phyloP scores from a whole-genome alignment of 257 asterid genomes.

The Striga asiatica region DNA sequence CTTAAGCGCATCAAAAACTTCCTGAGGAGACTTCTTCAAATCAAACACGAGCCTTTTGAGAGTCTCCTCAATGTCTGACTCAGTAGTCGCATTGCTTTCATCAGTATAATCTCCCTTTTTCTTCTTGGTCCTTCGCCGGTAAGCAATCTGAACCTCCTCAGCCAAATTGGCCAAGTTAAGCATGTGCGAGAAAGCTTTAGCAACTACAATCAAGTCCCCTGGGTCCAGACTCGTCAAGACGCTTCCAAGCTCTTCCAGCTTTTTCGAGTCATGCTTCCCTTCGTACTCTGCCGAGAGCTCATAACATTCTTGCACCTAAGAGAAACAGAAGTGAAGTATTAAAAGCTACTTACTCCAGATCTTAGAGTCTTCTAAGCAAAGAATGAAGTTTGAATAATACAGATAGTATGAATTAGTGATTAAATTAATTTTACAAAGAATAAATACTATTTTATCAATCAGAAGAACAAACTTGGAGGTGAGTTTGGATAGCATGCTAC shows the following conservation, averaged over 20 bases:
- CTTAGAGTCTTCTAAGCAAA: no score
- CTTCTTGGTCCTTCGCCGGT: conserved; percentile 24
- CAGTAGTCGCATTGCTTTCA: conserved; percentile 31
- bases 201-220: conserved; percentile 31
- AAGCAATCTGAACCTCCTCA: conserved; percentile 35
- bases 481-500: no score
- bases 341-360: no score
- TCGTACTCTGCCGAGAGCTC: conserved; percentile 35
- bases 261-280: conserved; percentile 24
- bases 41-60: conserved; percentile 32
- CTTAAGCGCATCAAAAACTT: conserved; percentile 34
- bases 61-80: conserved; percentile 36
- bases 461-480: no score
- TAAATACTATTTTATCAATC: no score
- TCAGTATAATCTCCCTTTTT: conserved; percentile 35
- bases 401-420: no score
- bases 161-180: conserved; percentile 39
- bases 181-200: conserved; percentile 37
- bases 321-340: no score
- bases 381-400: no score
- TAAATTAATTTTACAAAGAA: no score
- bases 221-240: conserved; percentile 32
- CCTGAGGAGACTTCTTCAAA: conserved; percentile 33
- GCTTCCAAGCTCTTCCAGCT: conserved; percentile 32
- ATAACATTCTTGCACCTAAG: conserved; percentile 37